Base-by-base conservation (phyloP, 805 yeast species). In the Blastobotrys chiropterorum region DNA sequence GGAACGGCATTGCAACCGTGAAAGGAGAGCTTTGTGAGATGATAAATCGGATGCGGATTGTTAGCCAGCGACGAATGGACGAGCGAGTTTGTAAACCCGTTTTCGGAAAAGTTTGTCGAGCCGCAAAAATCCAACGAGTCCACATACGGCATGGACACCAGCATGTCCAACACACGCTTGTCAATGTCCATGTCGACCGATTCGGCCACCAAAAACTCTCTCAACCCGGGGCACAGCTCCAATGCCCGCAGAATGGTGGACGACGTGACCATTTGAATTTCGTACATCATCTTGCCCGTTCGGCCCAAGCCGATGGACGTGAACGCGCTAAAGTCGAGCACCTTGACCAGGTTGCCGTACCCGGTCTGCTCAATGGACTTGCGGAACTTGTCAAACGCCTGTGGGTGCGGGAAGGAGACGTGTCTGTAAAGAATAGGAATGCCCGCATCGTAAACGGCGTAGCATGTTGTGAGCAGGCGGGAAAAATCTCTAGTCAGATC, bases 261-360 rank as follows among this genome's bases (percentile, higher is more conserved):
- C 41, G 83, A 74, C 0, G 96, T 90, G 41, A 90, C 88, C 86
- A 87, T 86, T 67, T 90, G 95, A 59, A 90, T 90, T 67, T 86
- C 95, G 67, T 80, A 83, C 69, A 86, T 90, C 96, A 90, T 90
- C 59, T 84, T 78, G 8, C 86, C 88, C 0, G 97, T 86, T 57
- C 97, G 74, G 1, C 97, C 97, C 46, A 90, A 74, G 0, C 97
- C 97, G 47, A 90, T 82, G 0, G 92, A 83, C 1, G 97, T 89
- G 67, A 90, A 85, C 59, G 86, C 92, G 62, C 86, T 86, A 61
- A 90, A 90, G 70, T 90, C 97, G 59, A 90, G 77, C 49, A 83
- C 81, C 59, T 82, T 81, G 17, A 87, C 92, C 56, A 77, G 79
- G 54, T 56, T 59, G 15, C 69, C 69, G 48, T 64, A 65, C 14